phyloP scores from a whole-genome alignment of 2,329 filamentous ascomycete species.

The Trichoderma breve region DNA sequence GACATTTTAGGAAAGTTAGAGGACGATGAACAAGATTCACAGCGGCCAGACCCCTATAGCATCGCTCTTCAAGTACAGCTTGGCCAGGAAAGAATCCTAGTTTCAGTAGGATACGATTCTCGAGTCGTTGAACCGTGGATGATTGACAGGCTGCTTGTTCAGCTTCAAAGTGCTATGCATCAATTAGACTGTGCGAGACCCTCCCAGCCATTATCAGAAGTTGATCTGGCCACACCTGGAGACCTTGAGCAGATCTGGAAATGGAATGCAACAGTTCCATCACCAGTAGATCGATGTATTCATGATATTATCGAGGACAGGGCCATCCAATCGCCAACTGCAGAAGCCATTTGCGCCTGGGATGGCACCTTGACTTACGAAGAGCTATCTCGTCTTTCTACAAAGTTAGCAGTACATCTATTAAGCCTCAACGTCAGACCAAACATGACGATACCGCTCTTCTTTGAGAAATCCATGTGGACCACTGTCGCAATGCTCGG shows the following conservation, averaged over 20 bases:
- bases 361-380: conserved; percentile 26
- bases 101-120: conserved; percentile 5
- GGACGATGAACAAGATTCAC: not conserved
- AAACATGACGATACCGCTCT: not conserved
- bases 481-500: not conserved
- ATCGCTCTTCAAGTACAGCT: not conserved
- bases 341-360: conserved; percentile 25
- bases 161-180: not conserved
- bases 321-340: not conserved
- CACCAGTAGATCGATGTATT: not conserved
- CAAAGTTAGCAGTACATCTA: not conserved
- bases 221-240: not conserved
- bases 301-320: not conserved
- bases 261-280: not conserved
- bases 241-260: not conserved
- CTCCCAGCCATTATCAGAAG: not conserved
- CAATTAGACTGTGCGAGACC: not conserved
- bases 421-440: not conserved
- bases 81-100: not conserved
- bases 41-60: not conserved
- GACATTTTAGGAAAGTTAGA: not conserved
- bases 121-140: not conserved
- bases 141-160: not conserved
- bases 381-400: conserved; percentile 22
- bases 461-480: not conserved